Conservation (phyloP, 768 basidiomycete species). For the Pleurotus djamor region DNA sequence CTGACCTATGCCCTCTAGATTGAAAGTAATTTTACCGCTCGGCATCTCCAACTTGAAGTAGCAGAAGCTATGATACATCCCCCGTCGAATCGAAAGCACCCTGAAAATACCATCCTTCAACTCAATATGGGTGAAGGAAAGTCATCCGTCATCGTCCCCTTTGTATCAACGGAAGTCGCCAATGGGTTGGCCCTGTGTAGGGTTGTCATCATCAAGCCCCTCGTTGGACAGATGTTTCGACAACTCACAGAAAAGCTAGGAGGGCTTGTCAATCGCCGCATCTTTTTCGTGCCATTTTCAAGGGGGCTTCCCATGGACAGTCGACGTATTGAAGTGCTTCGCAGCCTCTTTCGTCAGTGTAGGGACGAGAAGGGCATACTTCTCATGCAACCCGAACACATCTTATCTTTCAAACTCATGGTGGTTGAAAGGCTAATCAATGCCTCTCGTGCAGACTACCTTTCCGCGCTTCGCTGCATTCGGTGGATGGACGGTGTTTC, state of each 20-base stretch:
- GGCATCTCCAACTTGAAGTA: conserved; percentile 38
- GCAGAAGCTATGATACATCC: conserved; percentile 48
- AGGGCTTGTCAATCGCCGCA: conserved; percentile 41
- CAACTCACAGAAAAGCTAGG: conserved; percentile 40
- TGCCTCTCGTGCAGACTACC: conserved; percentile 1
- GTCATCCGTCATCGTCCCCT: conserved; percentile 49
- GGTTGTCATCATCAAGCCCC: conserved; percentile 47
- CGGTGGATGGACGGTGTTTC: conserved; percentile 22
- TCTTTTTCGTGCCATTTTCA: conserved; percentile 51
- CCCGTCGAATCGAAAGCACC: conserved; percentile 6
- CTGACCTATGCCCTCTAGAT: conserved; percentile 26
- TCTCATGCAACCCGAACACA: conserved; percentile 50
- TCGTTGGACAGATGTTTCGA: conserved; percentile 46
- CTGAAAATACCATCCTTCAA: conserved; percentile 37
- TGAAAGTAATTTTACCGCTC: conserved; percentile 39
- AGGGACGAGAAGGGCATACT: conserved; percentile 36
- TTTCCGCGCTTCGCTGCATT: conserved; percentile 20
- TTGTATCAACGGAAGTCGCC: conserved; percentile 35
- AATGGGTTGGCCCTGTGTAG: conserved; percentile 41
- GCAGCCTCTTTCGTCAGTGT: conserved; percentile 34
- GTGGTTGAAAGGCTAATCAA: conserved; percentile 32
- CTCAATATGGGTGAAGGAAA: conserved; percentile 64
- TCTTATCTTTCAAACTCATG: conserved; percentile 49
- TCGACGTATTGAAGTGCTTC: conserved; percentile 19
- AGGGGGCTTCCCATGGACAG: conserved; percentile 26